Base-by-base conservation (phyloP, 257 asterid genomes). In the Scutellaria baicalensis region DNA sequence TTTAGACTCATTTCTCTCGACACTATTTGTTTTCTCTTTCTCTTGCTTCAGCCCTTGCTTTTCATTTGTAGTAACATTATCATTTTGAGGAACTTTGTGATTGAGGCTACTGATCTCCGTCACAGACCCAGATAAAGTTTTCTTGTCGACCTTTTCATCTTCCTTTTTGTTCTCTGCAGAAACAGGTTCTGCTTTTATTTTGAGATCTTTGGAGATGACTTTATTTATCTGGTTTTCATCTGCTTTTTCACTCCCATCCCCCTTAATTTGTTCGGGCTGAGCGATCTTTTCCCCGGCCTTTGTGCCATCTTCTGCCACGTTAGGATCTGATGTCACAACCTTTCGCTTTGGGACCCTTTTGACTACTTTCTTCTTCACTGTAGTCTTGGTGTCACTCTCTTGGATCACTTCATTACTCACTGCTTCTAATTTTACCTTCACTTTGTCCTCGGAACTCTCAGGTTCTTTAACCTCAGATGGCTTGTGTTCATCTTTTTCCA, bases 321-420 rank as follows among this genome's bases (percentile, higher is more conserved):
- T 64, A 57, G 81, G 39, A 23, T 79, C 94, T 27, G 70, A 82
- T 45, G 87, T 14, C 50, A 55, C 49, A 47, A 77, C 79, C 78
- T 94, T 91, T 79, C 70, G 83, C 78, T 91, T 91, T 4, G 86
- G 82, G 63, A 94, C 89, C 77, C 85, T 86, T 81, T 78, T 89
- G 68, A 93, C 69, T 35, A 91, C 75, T 86, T 93, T 91, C 76
- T 83, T 89, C 82, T 89, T 91, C 33, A 86, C 78, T 38, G 81
- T 85, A 65, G 80, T 78, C 75, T 87, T 89, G 77, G 78, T 77
- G 82, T 71, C 69, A 61, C 77, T 78, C 64, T 71, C 86, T 74
- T 81, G 86, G 73, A 40, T 70, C 73, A 76, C 78, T 21, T 78
- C 48, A 69, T 66, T 65, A 16, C 49, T 40, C 38, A 71, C 63